These are phyloP conservation scores for Anthracocystis walkeri DNA, from an alignment of 1,284 basidiomycete species.

Conservation along the genomic window DNA sequence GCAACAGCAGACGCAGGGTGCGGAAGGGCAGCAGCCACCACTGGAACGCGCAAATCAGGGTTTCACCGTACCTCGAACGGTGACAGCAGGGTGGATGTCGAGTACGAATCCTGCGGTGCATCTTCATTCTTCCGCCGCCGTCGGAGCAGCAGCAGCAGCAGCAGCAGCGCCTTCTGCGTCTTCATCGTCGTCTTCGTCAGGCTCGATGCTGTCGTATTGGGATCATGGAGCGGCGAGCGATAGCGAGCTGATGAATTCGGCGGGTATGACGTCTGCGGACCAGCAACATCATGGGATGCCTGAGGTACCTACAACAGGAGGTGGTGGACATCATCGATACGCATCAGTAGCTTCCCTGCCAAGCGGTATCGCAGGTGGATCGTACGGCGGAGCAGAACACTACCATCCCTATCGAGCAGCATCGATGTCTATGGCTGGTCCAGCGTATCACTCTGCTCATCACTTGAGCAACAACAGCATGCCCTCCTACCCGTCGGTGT, in stretches of 20 bases:
- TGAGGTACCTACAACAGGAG: conserved; percentile 5
- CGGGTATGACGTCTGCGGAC: conserved; percentile 13
- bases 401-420: conserved; percentile 26
- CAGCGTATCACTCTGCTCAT: background rate
- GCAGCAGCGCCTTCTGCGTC: conserved; percentile 7
- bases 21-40: background rate
- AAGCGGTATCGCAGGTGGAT: conserved; percentile 4
- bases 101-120: conserved; percentile 10
- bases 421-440: conserved; percentile 7
- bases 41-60: conserved; percentile 8
- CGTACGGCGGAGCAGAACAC: conserved; percentile 11
- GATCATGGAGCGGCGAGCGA: conserved; percentile 29
- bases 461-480: background rate
- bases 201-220: conserved; percentile 36
- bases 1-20: conserved; percentile 6
- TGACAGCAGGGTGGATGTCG: conserved; percentile 28
- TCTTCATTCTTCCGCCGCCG: conserved; percentile 3
- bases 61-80: conserved; percentile 24
- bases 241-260: conserved; percentile 26
- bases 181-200: conserved; percentile 26
- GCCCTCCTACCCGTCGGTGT: conserved; percentile 7
- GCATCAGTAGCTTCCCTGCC: conserved; percentile 30
- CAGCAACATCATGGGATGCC: conserved; percentile 14
- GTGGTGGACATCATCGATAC: conserved; percentile 21
- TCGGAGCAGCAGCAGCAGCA: background rate